Evolutionary conservation across 2,329 filamentous ascomycete species (phyloP).

Genomic region (Aspergillus tanneri): DNA sequence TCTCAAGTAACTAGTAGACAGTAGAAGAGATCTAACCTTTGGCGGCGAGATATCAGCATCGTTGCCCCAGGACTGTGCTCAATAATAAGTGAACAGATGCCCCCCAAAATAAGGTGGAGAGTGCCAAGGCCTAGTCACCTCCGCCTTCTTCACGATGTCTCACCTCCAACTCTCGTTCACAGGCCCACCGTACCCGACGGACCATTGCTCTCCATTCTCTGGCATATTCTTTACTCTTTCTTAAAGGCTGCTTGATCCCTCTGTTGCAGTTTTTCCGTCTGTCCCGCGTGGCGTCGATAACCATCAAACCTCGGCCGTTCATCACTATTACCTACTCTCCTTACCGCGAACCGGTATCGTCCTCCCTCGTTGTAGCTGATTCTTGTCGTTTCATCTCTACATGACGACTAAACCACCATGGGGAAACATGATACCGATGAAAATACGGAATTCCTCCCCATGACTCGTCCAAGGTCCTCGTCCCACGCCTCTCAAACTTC

Average conservation of each 20-base stretch:
- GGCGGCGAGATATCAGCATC: background rate
- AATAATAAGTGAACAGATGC: background rate
- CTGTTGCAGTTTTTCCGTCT: background rate
- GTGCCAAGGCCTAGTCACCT: background rate
- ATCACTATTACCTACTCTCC: background rate
- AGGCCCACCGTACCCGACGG: background rate
- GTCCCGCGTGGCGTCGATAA: background rate
- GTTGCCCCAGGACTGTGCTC: background rate
- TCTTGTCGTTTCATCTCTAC: slow-evolving; percentile 4
- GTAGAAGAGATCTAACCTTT: too few relatives aligned
- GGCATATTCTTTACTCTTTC: background rate
- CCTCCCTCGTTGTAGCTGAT: background rate
- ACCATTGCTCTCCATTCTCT: background rate
- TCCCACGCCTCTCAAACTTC: slow-evolving; percentile 30
- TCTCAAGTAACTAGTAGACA: too few relatives aligned
- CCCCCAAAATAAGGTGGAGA: background rate
- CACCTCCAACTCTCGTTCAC: background rate
- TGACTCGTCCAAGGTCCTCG: slow-evolving; percentile 26
- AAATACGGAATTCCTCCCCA: slow-evolving; percentile 28
- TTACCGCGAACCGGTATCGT: background rate
- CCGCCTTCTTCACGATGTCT: background rate
- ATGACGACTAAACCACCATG: slow-evolving; percentile 23
- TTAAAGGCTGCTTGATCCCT: background rate
- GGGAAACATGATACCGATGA: slow-evolving; percentile 25
- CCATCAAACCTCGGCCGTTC: slow-evolving; percentile 2